phyloP scores from a whole-genome alignment of 345 rosid genomes.

The Eucalyptus cladocalyx region DNA sequence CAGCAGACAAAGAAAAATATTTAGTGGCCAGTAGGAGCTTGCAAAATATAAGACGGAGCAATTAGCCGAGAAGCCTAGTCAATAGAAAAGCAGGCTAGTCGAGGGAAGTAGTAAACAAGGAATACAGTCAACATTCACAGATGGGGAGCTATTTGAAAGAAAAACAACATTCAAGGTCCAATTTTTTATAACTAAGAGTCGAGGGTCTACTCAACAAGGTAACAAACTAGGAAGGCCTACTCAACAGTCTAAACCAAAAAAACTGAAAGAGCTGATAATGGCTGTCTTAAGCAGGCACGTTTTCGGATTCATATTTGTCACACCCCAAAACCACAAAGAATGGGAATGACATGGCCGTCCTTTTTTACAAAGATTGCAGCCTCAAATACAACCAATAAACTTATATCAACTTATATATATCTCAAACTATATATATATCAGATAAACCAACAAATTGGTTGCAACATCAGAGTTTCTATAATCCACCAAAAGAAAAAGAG shows the following conservation, averaged over 20 bases:
- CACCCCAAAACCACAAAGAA: too few species aligned
- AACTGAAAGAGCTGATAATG: not conserved
- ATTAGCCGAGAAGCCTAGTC: not conserved
- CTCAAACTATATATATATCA: too few species aligned
- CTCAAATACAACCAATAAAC: too few species aligned
- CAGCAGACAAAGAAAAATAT: not conserved
- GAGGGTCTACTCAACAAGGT: not conserved
- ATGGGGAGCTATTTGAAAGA: not conserved
- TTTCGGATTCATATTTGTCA: not conserved
- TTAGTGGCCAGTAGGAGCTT: not conserved
- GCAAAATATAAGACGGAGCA: not conserved
- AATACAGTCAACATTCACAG: not conserved
- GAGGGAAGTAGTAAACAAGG: not conserved
- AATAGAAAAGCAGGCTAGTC: not conserved
- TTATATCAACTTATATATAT: too few species aligned
- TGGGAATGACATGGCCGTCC: too few species aligned
- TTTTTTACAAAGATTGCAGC: too few species aligned
- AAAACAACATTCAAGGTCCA: not conserved
- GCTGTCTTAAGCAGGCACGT: not conserved
- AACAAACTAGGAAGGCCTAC: not conserved
- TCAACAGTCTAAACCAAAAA: not conserved
- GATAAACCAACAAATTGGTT: too few species aligned
- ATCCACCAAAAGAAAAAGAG: too few species aligned
- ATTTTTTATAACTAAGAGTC: accelerated
- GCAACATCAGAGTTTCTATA: too few species aligned